Evolutionary conservation across 2,329 filamentous ascomycete genomes (phyloP).

Genomic region (Cordyceps tenuipes): DNA sequence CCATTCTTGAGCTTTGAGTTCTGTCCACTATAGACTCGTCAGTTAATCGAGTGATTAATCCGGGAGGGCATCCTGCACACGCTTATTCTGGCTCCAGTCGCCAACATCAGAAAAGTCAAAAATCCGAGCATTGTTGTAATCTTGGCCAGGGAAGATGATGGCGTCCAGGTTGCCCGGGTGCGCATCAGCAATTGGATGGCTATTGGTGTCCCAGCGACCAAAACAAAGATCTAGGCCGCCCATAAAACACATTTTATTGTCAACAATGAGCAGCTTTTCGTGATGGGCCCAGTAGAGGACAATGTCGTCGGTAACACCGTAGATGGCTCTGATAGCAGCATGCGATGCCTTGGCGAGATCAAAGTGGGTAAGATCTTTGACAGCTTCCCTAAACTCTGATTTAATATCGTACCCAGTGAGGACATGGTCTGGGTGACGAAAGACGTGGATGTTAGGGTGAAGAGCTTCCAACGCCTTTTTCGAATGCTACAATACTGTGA

Average conservation of each 20-base stretch:
- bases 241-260: slow-evolving; percentile 79
- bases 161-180: slow-evolving; percentile 69
- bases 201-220: slow-evolving; percentile 80
- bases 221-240: slow-evolving; percentile 83
- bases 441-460: slow-evolving; percentile 79
- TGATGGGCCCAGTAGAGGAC: slow-evolving; percentile 91
- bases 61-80: slow-evolving; percentile 23
- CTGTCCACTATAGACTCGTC: slow-evolving; percentile 51
- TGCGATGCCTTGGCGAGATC: slow-evolving; percentile 56
- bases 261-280: slow-evolving; percentile 80
- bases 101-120: slow-evolving; percentile 72
- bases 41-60: not conserved
- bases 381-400: slow-evolving; percentile 58
- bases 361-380: slow-evolving; percentile 42
- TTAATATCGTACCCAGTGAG: slow-evolving; percentile 63
- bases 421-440: slow-evolving; percentile 81
- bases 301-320: slow-evolving; percentile 72
- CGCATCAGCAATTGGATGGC: slow-evolving; percentile 75
- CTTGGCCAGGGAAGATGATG: slow-evolving; percentile 80
- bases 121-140: slow-evolving; percentile 83
- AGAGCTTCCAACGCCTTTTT: slow-evolving; percentile 69
- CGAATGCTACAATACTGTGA: slow-evolving; percentile 52
- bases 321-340: slow-evolving; percentile 68
- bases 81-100: slow-evolving; percentile 78
- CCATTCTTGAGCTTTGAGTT: slow-evolving; percentile 74